These are phyloP conservation scores for Catunica adiposa DNA, from an alignment of 2,329 filamentous ascomycete genomes.

Conservation along the genomic window DNA sequence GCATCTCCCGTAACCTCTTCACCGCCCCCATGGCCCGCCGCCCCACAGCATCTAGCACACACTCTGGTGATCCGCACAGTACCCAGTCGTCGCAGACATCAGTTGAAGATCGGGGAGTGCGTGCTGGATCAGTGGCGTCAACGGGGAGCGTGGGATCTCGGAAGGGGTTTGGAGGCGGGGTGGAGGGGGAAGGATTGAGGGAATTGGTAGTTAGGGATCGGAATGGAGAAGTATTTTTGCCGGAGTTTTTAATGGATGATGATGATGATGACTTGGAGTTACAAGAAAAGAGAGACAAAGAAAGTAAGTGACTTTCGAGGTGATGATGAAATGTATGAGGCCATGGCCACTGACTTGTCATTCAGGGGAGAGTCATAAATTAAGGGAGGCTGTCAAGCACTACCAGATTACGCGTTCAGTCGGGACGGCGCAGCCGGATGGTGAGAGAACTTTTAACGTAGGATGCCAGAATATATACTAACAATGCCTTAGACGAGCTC, in stretches of 20 bases:
- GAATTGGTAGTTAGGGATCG: constrained; percentile 48
- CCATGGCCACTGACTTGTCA: constrained; percentile 15
- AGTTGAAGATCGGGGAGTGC: constrained; percentile 1
- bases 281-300: constrained; percentile 41
- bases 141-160: background rate
- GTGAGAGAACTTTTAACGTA: constrained; percentile 17
- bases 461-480: background rate
- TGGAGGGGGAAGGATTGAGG: constrained; percentile 16
- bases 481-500: constrained; percentile 36
- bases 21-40: constrained; percentile 7
- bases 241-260: constrained; percentile 24
- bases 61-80: background rate
- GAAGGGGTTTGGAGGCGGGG: constrained; percentile 4
- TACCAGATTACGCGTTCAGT: constrained; percentile 37
- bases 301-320: constrained; percentile 26
- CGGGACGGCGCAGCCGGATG: constrained; percentile 50
- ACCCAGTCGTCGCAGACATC: too few relatives aligned
- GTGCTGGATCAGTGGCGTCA: constrained; percentile 4
- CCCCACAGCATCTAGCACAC: constrained; percentile 8
- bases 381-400: constrained; percentile 45
- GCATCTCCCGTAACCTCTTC: constrained; percentile 12
- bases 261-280: constrained; percentile 38
- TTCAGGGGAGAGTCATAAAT: constrained; percentile 40
- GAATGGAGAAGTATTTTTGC: constrained; percentile 44
- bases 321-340: constrained; percentile 17